phyloP scores from a whole-genome alignment of 345 rosid species.

The Eucalyptus cloeziana region DNA sequence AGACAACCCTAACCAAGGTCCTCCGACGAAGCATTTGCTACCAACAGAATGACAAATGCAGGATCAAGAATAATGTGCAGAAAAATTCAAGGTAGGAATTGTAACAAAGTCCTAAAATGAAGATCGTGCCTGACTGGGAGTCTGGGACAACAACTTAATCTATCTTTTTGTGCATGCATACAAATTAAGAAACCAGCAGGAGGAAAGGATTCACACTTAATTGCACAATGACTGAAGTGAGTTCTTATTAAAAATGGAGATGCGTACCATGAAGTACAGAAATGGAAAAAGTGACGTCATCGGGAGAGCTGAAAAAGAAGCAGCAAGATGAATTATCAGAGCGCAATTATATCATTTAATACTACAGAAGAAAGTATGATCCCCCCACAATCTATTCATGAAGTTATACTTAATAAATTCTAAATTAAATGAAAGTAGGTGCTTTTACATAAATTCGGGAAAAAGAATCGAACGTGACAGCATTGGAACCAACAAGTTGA shows the following conservation, averaged over 20 bases:
- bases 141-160: not conserved
- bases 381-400: not conserved
- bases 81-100: not conserved
- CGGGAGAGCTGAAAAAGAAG: slow-evolving; percentile 1
- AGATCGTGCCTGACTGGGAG: not conserved
- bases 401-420: not conserved
- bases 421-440: not conserved
- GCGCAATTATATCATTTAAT: too few relatives aligned
- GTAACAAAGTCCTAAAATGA: not conserved
- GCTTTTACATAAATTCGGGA: not conserved
- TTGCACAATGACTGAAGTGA: not conserved
- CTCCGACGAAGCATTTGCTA: not conserved
- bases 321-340: not conserved
- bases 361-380: not conserved
- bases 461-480: not conserved
- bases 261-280: slow-evolving; percentile 5
- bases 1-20: not conserved
- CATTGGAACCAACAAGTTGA: not conserved
- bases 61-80: not conserved
- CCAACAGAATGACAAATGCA: not conserved
- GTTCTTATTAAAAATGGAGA: not conserved
- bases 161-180: not conserved
- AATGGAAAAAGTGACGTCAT: slow-evolving; percentile 2
- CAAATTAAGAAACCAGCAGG: not conserved
- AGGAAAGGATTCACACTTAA: not conserved